Base-by-base conservation (phyloP, 2,329 filamentous ascomycete species). In the Tolypocladium tropicale region DNA sequence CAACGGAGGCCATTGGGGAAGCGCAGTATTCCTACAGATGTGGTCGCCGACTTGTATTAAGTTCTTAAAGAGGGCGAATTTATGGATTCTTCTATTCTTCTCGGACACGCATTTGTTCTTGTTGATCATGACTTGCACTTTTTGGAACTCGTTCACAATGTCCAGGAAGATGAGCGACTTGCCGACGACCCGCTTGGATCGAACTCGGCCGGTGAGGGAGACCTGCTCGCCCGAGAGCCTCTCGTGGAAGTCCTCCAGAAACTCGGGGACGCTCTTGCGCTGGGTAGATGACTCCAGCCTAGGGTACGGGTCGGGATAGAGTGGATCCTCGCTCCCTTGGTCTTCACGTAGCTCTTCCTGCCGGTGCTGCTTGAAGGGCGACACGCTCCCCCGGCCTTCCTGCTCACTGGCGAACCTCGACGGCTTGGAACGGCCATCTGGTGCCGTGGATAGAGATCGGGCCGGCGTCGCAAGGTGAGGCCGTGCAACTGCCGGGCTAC, bases 101-200 rank as follows among this genome's bases (percentile, higher is more conserved):
- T 62, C 63, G 54, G 62, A 59, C 56, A 72, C 59, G 59, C 64
- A 77, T 58, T 77, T 80, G 57, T 78, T 77, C 63, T 85, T 78
- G 70, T 89, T 88, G 70, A 88, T 80, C 75, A 95, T 84, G 59
- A 86, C 79, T 72, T 99, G 94, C 36, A 95, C 71, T 60, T 79
- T 82, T 62, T 83, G 74, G 56, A 85, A 86, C 67, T 90, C 84
- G 68, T 90, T 84, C 62, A 84, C 77, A 53, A 97, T 74, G 71
- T 94, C 88, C 62, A 96, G 70, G 70, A 99, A 99, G 60, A 90
- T 77, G 63, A 99, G 83, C 72, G 88, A 90, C 63, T 83, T 85
- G 62, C 92, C 86, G 55, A 84, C 80, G 52, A 82, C 77, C 59
- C 90, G 88, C 67, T 88, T 81, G 51, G 85, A 84, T 65, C 80